phyloP scores from a whole-genome alignment of 2,329 filamentous ascomycete genomes.

The Epicoccum nigrum region DNA sequence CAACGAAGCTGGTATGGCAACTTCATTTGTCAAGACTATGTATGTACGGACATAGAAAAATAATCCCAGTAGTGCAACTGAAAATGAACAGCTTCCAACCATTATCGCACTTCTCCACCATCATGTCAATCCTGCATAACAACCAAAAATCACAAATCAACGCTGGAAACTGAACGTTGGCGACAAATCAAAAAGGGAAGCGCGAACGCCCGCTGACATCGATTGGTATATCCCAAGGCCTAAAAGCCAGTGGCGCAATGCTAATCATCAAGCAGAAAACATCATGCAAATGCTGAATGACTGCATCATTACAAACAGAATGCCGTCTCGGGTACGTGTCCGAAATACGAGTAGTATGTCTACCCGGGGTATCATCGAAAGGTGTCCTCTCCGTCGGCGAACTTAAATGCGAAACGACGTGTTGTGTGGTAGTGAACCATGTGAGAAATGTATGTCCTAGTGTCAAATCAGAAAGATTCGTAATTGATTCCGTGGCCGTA shows the following conservation, averaged over 20 bases:
- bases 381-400: conserved; percentile 31
- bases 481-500: conserved; percentile 28
- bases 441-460: conserved; percentile 22
- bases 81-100: conserved; percentile 13
- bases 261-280: conserved; percentile 17
- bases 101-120: conserved; percentile 16
- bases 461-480: conserved; percentile 27
- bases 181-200: too few relatives aligned
- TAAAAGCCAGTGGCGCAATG: conserved; percentile 16
- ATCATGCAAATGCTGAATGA: conserved; percentile 19
- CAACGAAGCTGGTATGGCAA: too few relatives aligned
- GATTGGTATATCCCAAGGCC: conserved; percentile 36
- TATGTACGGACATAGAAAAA: conserved; percentile 6
- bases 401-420: conserved; percentile 20
- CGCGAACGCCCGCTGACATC: conserved; percentile 31
- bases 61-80: not conserved
- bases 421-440: conserved; percentile 23
- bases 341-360: conserved; percentile 28
- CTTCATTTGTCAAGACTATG: conserved; percentile 3
- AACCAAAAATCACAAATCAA: not conserved
- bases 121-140: not conserved
- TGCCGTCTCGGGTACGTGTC: conserved; percentile 20
- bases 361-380: conserved; percentile 43
- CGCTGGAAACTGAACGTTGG: conserved; percentile 1
- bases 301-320: conserved; percentile 20